Conservation (phyloP, 352 stramenopile genomes). For the Blastocystis sp. region DNA sequence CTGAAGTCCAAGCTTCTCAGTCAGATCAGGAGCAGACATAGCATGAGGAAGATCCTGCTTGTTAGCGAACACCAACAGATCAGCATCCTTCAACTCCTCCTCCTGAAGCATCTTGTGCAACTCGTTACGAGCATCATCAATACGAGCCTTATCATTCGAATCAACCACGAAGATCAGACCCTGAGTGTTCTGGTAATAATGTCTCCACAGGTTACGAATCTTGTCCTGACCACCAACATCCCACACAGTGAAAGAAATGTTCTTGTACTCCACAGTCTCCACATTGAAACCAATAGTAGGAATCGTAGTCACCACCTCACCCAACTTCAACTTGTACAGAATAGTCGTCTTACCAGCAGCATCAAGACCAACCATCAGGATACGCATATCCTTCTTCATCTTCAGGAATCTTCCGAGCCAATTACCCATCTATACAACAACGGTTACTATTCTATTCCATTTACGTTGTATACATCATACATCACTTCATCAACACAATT, state of each 20-base stretch:
- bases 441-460: no score
- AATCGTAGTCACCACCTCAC: slow-evolving; percentile 89
- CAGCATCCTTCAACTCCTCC: slow-evolving; percentile 92
- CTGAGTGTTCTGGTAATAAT: slow-evolving; percentile 99
- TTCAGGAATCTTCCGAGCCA: slow-evolving; percentile 62
- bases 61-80: slow-evolving; percentile 96
- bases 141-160: slow-evolving; percentile 95
- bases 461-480: no score
- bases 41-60: slow-evolving; percentile 98
- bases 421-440: slow-evolving; percentile 61
- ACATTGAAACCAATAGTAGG: slow-evolving; percentile 90
- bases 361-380: slow-evolving; percentile 90
- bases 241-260: slow-evolving; percentile 98
- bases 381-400: slow-evolving; percentile 83
- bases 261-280: slow-evolving; percentile 99
- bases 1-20: slow-evolving; percentile 94
- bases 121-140: slow-evolving; percentile 91
- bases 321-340: slow-evolving; percentile 85
- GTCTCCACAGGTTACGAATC: slow-evolving; percentile 94
- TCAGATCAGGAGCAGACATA: slow-evolving; percentile 95
- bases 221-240: slow-evolving; percentile 97
- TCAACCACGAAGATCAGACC: slow-evolving; percentile 99
- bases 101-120: slow-evolving; percentile 96
- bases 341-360: slow-evolving; percentile 93
- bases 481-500: no score